Percentiles rank a stretch among this genome's conserved stretches.
Evolutionary conservation across 768 basidiomycete species (phyloP).

Genomic region (Fomitopsis pulvina): DNA sequence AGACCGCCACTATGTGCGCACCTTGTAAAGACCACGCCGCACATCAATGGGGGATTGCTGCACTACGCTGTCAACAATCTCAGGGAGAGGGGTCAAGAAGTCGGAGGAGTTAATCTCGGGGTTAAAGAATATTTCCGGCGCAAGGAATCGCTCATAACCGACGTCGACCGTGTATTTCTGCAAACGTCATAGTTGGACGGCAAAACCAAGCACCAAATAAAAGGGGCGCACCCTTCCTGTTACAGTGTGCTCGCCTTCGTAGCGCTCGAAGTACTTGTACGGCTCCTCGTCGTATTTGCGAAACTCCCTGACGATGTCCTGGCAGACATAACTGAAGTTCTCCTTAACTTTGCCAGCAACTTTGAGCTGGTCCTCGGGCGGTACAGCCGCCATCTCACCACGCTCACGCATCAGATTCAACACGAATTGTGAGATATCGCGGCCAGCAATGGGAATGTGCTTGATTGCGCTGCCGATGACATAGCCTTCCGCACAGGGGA

Average conservation of each 20-base stretch:
- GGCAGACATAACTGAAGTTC: constrained; percentile 96
- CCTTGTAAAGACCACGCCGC: constrained; percentile 93
- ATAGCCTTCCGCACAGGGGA: constrained; percentile 93
- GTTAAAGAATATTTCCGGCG: constrained; percentile 99
- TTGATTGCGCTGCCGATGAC: constrained; percentile 99
- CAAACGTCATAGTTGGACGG: background rate
- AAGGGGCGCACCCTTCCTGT: constrained; percentile 69
- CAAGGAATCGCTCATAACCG: constrained; percentile 98
- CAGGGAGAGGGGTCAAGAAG: constrained; percentile 92
- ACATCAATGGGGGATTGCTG: constrained; percentile 96
- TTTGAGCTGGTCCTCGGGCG: constrained; percentile 90
- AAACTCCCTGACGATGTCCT: constrained; percentile 98
- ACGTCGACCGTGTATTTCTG: constrained; percentile 90
- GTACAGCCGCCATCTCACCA: constrained; percentile 84
- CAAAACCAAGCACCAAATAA: background rate
- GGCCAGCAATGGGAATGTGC: constrained; percentile 96
- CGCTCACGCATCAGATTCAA: constrained; percentile 94
- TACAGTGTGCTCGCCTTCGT: constrained; percentile 88
- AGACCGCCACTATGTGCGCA: constrained; percentile 19
- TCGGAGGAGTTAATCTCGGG: constrained; percentile 98
- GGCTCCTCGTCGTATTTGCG: constrained; percentile 97
- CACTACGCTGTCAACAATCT: constrained; percentile 95
- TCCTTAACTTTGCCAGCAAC: constrained; percentile 96
- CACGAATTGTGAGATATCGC: constrained; percentile 95
- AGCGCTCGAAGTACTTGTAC: constrained; percentile 90